Evolutionary conservation across 352 stramenopile species (phyloP).

Genomic region (Globisporangium paroecandrum): DNA sequence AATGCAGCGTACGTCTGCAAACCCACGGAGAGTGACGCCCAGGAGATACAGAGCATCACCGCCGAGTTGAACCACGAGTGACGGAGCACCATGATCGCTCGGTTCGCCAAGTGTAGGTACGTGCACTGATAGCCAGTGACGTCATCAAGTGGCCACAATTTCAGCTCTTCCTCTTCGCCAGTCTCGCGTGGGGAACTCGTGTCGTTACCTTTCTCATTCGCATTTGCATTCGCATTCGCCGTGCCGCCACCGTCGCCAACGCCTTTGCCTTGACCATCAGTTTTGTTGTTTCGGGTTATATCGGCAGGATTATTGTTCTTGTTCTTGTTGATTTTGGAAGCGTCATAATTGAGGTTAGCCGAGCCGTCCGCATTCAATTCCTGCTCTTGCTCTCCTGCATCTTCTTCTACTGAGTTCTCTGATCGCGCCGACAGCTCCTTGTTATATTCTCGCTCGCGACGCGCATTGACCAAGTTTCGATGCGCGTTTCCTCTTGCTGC

Average conservation of each 20-base stretch:
- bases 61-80: conserved; percentile 60
- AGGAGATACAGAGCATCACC: conserved; percentile 77
- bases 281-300: not conserved
- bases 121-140: conserved; percentile 27
- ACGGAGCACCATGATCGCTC: conserved; percentile 38
- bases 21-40: conserved; percentile 76
- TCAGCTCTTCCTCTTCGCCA: conserved; percentile 26
- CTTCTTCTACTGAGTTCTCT: conserved; percentile 12
- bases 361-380: conserved; percentile 13
- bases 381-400: conserved; percentile 20
- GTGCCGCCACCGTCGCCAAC: not conserved
- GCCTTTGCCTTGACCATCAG: not conserved
- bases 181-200: not conserved
- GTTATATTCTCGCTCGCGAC: conserved; percentile 16
- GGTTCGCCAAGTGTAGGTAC: conserved; percentile 42
- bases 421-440: conserved; percentile 5
- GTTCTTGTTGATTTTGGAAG: not conserved
- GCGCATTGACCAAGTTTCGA: conserved; percentile 21
- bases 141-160: conserved; percentile 31
- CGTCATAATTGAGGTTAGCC: not conserved
- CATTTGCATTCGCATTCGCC: not conserved
- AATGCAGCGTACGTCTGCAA: conserved; percentile 73
- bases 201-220: not conserved
- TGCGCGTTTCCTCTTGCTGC: conserved; percentile 22
- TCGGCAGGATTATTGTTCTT: not conserved